Percentiles rank a stretch among this genome's conserved stretches.
These are phyloP conservation scores for Microcos paniculata DNA, from an alignment of 345 rosid species.

Conservation along the genomic window DNA sequence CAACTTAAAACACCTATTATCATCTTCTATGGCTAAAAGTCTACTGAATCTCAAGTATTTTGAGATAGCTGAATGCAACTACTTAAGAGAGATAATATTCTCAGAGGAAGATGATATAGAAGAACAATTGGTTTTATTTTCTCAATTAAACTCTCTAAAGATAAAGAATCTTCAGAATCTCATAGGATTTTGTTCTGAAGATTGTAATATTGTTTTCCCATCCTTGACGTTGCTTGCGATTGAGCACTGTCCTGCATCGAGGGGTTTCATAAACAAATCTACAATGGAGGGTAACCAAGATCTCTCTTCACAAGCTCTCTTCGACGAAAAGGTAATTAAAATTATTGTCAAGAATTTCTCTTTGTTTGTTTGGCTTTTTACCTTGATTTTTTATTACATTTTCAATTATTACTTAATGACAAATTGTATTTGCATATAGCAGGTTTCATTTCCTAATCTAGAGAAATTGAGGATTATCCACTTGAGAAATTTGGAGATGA, in stretches of 20 bases:
- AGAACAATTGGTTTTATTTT: too few species aligned
- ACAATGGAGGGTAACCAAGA: too few species aligned
- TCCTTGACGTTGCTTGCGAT: conserved; percentile 11
- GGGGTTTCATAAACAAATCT: conserved; percentile 13
- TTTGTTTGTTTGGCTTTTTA: neutral
- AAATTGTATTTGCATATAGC: neutral
- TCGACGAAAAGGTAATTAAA: too few species aligned
- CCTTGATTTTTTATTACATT: neutral
- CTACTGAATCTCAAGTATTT: neutral
- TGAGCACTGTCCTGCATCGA: conserved; percentile 12
- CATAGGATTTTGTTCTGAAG: too few species aligned
- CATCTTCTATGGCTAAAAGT: neutral
- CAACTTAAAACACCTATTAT: neutral
- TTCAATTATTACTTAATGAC: neutral
- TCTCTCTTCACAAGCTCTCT: too few species aligned
- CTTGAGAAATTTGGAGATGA: neutral
- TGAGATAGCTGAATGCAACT: too few species aligned
- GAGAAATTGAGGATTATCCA: conserved; percentile 6
- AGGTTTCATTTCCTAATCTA: conserved; percentile 28
- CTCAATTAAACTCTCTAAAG: too few species aligned
- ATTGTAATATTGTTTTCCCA: too few species aligned
- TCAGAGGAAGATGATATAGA: neutral
- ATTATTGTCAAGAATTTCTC: neutral
- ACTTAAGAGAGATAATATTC: neutral
- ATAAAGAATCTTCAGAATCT: too few species aligned